Conservation (phyloP, 352 stramenopile species). For the Phytophthora sansomeana region DNA sequence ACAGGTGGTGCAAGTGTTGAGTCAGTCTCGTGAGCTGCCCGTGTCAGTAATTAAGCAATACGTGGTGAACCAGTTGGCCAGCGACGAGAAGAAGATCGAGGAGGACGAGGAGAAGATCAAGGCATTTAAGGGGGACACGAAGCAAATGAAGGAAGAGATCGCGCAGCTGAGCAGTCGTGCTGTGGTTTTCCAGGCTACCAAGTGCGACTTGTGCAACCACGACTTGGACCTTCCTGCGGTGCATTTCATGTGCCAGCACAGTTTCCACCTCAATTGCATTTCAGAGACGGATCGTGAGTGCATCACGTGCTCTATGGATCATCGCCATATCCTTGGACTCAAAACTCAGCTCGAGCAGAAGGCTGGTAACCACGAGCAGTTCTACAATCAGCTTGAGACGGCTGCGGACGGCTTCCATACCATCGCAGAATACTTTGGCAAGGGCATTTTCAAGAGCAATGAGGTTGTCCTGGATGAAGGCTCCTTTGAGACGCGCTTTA, state of each 20-base stretch:
- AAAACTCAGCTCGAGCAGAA: constrained; percentile 91
- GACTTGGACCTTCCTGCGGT: constrained; percentile 92
- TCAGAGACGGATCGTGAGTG: constrained; percentile 91
- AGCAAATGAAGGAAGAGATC: constrained; percentile 93
- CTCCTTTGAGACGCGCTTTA: constrained; percentile 82
- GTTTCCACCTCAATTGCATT: constrained; percentile 92
- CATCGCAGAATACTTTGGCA: constrained; percentile 93
- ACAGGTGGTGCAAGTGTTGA: constrained; percentile 88
- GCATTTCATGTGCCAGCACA: constrained; percentile 93
- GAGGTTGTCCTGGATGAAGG: constrained; percentile 69
- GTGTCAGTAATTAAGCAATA: constrained; percentile 88
- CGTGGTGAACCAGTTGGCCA: constrained; percentile 84
- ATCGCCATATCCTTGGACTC: constrained; percentile 85
- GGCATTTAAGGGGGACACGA: constrained; percentile 86
- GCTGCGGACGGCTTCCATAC: constrained; percentile 89
- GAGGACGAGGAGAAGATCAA: constrained; percentile 90
- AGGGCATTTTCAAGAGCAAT: constrained; percentile 92
- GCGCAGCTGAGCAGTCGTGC: constrained; percentile 81
- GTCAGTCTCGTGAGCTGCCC: constrained; percentile 81
- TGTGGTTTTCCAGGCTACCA: constrained; percentile 92
- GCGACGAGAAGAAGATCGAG: constrained; percentile 85
- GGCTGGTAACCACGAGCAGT: constrained; percentile 92
- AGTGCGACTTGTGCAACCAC: constrained; percentile 91
- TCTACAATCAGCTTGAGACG: constrained; percentile 93
- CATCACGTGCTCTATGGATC: constrained; percentile 89